Conservation (phyloP, 169 alveolate genomes). For the Plasmodium gonderi region DNA sequence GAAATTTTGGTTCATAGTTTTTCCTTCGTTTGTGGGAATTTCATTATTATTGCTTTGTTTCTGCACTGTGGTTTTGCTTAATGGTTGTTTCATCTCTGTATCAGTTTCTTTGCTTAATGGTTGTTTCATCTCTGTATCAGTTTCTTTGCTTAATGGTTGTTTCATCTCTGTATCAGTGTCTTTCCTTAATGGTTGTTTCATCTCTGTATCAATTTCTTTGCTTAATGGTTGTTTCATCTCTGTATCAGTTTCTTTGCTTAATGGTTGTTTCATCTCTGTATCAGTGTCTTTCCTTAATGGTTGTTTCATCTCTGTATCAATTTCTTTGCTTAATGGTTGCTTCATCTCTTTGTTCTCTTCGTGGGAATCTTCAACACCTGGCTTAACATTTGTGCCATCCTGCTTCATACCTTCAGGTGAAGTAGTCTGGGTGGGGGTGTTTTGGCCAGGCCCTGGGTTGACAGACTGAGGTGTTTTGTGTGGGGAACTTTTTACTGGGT, state of each 20-base stretch:
- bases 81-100: background rate
- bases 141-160: background rate
- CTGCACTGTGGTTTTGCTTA: background rate
- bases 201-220: background rate
- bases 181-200: background rate
- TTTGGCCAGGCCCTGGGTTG: background rate
- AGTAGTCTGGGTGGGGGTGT: background rate
- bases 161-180: background rate
- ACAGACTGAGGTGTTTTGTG: background rate
- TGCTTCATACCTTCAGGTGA: too few species aligned
- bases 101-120: background rate
- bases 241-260: background rate
- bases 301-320: background rate
- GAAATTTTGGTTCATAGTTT: background rate
- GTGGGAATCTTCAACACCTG: too few species aligned
- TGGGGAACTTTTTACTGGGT: background rate
- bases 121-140: background rate
- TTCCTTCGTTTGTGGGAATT: background rate
- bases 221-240: background rate
- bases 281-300: background rate
- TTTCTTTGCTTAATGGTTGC: background rate
- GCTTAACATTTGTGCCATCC: too few species aligned
- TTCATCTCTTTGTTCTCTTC: too few species aligned
- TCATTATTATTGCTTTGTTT: background rate
- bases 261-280: background rate